These are phyloP conservation scores for Calonectria pseudoreteaudii DNA, from an alignment of 2,329 filamentous ascomycete species.

Conservation along the genomic window DNA sequence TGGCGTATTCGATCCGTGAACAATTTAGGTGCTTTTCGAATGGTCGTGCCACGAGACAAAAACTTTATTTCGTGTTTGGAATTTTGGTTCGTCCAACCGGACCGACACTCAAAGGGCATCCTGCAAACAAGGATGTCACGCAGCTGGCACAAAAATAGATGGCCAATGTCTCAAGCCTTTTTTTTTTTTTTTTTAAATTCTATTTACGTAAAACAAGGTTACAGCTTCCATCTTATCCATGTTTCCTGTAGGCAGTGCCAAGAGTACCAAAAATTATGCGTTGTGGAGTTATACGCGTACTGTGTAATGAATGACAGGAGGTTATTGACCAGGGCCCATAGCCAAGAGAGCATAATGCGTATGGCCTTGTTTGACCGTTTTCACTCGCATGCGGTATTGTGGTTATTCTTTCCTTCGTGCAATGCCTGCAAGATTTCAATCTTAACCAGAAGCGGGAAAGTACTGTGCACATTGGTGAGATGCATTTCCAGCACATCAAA, in stretches of 20 bases:
- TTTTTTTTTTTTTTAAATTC: no score
- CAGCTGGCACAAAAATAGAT: no score
- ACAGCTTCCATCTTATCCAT: background rate
- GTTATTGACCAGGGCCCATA: background rate
- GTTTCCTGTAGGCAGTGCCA: background rate
- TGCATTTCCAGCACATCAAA: background rate
- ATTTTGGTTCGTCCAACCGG: no score
- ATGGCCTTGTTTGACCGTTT: no score
- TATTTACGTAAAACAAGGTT: no score
- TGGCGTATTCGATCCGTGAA: background rate
- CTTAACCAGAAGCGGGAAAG: background rate
- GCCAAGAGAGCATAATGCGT: background rate
- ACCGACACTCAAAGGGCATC: no score
- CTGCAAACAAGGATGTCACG: no score
- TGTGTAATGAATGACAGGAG: background rate
- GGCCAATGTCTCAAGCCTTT: no score
- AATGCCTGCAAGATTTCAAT: background rate
- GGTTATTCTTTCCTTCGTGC: background rate
- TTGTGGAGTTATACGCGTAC: background rate
- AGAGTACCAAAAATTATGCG: background rate
- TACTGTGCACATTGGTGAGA: background rate
- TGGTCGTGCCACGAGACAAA: no score
- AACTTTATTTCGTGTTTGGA: no score
- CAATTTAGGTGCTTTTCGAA: background rate
- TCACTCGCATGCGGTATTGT: background rate